Conservation (phyloP, 768 basidiomycete genomes). For the Tulasnella sp. region DNA sequence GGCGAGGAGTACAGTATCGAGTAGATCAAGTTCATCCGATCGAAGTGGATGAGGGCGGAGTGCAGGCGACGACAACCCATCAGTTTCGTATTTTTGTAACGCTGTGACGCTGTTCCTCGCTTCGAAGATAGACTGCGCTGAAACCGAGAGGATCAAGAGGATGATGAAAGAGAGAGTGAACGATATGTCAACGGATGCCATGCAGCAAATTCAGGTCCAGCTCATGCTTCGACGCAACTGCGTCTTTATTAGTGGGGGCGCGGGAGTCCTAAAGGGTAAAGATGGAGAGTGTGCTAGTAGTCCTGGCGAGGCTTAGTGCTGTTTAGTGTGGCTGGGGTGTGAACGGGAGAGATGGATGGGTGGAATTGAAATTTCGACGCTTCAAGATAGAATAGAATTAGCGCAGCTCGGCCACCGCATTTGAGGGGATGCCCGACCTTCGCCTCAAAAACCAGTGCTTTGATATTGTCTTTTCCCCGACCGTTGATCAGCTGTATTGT, state of each 20-base stretch:
- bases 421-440: constrained; percentile 44
- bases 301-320: no score
- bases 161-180: constrained; percentile 5
- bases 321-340: no score
- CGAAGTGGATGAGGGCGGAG: not conserved
- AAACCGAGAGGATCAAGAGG: not conserved
- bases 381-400: no score
- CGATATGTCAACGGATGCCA: no score
- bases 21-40: constrained; percentile 43
- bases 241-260: no score
- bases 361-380: no score
- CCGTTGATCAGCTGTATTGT: constrained; percentile 53
- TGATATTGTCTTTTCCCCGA: constrained; percentile 81
- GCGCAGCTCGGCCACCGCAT: not conserved
- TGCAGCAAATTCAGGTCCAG: no score
- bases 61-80: not conserved
- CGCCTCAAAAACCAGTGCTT: constrained; percentile 69
- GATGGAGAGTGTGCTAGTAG: no score
- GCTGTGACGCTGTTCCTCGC: not conserved
- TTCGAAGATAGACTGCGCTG: not conserved
- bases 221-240: no score
- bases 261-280: no score
- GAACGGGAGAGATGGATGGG: no score
- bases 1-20: constrained; percentile 80
- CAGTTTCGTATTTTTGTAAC: constrained; percentile 1